Percentiles rank a stretch among this genome's conserved stretches.
Conservation (phyloP, 768 basidiomycete species). For the Gloeopeniophorella convolvens region DNA sequence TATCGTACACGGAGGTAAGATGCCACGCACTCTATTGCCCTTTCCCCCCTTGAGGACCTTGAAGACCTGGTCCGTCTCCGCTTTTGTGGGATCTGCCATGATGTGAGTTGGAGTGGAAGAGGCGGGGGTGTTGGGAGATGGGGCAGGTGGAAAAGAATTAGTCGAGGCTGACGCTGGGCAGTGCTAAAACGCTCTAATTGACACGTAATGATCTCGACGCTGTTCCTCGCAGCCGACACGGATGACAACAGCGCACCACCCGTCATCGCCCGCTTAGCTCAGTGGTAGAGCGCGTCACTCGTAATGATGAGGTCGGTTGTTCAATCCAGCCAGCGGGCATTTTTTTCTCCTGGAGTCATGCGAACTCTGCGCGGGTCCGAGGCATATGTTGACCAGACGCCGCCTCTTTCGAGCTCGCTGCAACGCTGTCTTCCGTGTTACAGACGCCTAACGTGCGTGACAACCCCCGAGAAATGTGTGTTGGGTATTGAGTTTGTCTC, state of each 20-base stretch:
- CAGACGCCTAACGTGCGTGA: too few species aligned
- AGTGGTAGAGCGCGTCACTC: slow-evolving; percentile 29
- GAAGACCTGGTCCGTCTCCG: slow-evolving; percentile 84
- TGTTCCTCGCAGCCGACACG: neutral
- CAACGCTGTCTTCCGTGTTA: too few species aligned
- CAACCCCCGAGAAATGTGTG: too few species aligned
- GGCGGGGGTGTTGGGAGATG: neutral
- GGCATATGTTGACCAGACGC: too few species aligned
- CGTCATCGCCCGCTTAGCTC: slow-evolving; percentile 24
- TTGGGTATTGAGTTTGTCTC: too few species aligned
- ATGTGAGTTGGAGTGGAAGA: neutral
- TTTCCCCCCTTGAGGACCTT: slow-evolving; percentile 77
- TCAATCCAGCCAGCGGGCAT: slow-evolving; percentile 23
- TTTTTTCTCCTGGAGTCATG: slow-evolving; percentile 3
- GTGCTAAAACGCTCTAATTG: neutral
- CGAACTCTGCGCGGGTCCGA: slow-evolving; percentile 14
- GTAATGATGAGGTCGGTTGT: slow-evolving; percentile 23
- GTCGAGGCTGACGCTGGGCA: neutral
- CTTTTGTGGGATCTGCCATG: slow-evolving; percentile 76
- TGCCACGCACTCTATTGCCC: slow-evolving; percentile 68
- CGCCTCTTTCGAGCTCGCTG: too few species aligned
- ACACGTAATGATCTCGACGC: neutral
- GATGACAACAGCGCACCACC: too few species aligned
- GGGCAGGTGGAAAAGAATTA: neutral
- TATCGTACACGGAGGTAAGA: neutral